These are phyloP conservation scores for Tricholomella constricta DNA, from an alignment of 768 basidiomycete species.

Conservation along the genomic window DNA sequence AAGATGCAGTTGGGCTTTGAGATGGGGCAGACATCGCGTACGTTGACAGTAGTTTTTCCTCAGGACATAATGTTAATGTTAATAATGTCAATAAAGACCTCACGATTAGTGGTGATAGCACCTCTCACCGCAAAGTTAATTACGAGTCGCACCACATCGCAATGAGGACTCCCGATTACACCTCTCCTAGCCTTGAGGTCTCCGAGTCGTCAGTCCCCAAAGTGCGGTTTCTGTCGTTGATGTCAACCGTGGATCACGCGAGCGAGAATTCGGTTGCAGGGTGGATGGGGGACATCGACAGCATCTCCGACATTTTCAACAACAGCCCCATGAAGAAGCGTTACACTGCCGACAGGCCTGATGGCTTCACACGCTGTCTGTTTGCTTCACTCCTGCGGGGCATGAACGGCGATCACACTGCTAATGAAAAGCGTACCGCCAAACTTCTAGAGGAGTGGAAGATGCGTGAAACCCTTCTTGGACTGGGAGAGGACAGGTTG, in stretches of 20 bases:
- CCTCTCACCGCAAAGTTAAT: slow-evolving; percentile 18
- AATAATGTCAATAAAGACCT: slow-evolving; percentile 6
- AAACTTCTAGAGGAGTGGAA: slow-evolving; percentile 9
- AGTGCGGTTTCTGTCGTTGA: slow-evolving; percentile 10
- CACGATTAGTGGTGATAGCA: slow-evolving; percentile 22
- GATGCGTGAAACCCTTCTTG: background rate
- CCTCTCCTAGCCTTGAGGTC: background rate
- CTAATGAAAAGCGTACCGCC: background rate
- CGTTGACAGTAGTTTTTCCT: background rate
- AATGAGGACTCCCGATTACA: background rate
- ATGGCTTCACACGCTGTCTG: background rate
- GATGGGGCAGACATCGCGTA: background rate
- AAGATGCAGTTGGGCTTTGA: slow-evolving; percentile 22
- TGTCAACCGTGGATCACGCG: slow-evolving; percentile 21
- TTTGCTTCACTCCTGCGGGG: background rate
- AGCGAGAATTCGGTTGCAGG: slow-evolving; percentile 20
- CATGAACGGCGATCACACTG: background rate
- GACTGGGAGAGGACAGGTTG: background rate
- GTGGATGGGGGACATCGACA: slow-evolving; percentile 6
- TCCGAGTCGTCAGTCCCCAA: background rate
- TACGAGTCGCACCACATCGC: slow-evolving; percentile 18
- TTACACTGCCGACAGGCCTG: background rate
- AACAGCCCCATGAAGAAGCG: background rate
- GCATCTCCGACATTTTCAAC: background rate
- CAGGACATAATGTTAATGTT: background rate